Conservation (phyloP, 1,284 basidiomycete genomes). For the Cutaneotrichosporon sp. region DNA sequence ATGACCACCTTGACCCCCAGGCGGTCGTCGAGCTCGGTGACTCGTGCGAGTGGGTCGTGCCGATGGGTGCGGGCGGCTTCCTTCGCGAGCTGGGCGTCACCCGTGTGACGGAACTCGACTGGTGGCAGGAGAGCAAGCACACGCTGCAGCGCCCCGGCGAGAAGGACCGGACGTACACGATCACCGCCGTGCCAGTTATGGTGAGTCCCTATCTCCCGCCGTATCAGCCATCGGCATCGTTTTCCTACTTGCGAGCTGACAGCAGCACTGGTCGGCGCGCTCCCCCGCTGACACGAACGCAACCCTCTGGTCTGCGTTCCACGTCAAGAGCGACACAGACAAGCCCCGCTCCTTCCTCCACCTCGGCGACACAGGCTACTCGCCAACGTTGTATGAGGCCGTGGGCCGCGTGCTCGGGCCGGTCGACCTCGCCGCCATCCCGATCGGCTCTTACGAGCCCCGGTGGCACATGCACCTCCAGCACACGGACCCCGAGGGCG, state of each 20-base stretch:
- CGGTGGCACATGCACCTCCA: slow-evolving; percentile 54
- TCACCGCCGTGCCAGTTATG: slow-evolving; percentile 50
- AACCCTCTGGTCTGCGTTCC: slow-evolving; percentile 55
- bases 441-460: slow-evolving; percentile 56
- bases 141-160: slow-evolving; percentile 30
- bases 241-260: slow-evolving; percentile 6
- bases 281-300: slow-evolving; percentile 56
- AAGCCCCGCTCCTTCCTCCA: slow-evolving; percentile 53
- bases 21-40: slow-evolving; percentile 50
- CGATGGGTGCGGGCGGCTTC: slow-evolving; percentile 45
- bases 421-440: slow-evolving; percentile 55
- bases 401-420: slow-evolving; percentile 55
- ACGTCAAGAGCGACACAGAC: slow-evolving; percentile 38
- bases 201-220: background rate
- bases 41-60: slow-evolving; percentile 50
- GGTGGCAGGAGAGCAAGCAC: slow-evolving; percentile 50
- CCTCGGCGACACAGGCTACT: slow-evolving; percentile 55
- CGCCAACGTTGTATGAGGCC: slow-evolving; percentile 52
- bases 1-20: slow-evolving; percentile 51
- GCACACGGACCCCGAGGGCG: slow-evolving; percentile 55
- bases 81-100: slow-evolving; percentile 44
- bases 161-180: slow-evolving; percentile 38
- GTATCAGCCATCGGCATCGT: too few relatives aligned
- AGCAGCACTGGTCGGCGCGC: slow-evolving; percentile 56
- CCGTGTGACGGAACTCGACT: slow-evolving; percentile 51